Evolutionary conservation across 2,329 filamentous ascomycete species (phyloP).

Genomic region (Paraphaeosphaeria minitans): DNA sequence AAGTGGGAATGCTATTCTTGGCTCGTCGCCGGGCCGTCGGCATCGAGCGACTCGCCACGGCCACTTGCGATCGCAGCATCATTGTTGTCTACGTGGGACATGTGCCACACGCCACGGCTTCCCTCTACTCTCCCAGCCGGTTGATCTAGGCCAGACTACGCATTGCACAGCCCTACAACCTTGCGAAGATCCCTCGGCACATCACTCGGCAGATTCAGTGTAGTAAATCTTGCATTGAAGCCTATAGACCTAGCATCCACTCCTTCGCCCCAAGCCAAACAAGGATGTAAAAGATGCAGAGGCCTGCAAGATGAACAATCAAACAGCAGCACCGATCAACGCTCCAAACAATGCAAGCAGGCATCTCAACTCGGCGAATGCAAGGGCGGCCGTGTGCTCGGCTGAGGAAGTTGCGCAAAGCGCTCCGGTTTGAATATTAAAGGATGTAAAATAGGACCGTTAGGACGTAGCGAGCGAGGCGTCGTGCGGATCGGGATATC

Average conservation of each 20-base stretch:
- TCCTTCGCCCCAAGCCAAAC: not conserved
- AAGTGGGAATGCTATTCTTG: not conserved
- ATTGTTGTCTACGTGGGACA: not conserved
- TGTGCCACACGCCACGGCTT: too few relatives aligned
- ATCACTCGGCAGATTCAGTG: not conserved
- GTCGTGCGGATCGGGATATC: conserved; percentile 1
- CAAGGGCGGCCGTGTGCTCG: conserved; percentile 16
- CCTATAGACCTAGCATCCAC: not conserved
- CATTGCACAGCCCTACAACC: too few relatives aligned
- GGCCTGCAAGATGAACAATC: not conserved
- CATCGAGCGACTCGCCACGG: not conserved
- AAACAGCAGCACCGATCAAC: conserved; percentile 11
- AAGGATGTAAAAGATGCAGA: not conserved
- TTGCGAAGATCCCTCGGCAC: not conserved
- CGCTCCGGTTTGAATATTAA: not conserved
- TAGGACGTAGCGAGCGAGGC: not conserved
- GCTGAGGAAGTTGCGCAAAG: not conserved
- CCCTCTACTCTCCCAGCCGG: too few relatives aligned
- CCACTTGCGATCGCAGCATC: not conserved
- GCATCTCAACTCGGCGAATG: conserved; percentile 16
- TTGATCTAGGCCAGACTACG: too few relatives aligned
- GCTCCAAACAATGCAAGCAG: conserved; percentile 23
- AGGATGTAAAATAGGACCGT: not conserved
- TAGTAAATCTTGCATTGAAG: not conserved
- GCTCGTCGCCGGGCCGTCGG: not conserved